phyloP scores from a whole-genome alignment of 2,329 filamentous ascomycete genomes.

The Cercospora citrullina region DNA sequence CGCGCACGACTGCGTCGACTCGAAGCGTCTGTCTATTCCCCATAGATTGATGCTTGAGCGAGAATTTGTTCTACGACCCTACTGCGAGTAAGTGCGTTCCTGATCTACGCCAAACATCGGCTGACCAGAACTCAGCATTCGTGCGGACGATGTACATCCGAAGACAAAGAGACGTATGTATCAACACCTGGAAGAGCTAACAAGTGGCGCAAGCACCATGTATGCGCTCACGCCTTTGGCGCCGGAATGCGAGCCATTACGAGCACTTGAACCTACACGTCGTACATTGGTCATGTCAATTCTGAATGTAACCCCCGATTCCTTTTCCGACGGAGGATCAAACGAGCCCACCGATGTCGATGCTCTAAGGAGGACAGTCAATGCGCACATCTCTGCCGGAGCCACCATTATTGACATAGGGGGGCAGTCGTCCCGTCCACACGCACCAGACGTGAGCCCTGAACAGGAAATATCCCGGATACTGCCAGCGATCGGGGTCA shows the following conservation, averaged over 20 bases:
- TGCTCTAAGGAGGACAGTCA: constrained; percentile 59
- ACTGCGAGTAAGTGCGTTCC: constrained; percentile 66
- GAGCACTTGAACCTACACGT: constrained; percentile 56
- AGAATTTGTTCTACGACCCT: constrained; percentile 87
- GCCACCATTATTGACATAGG: constrained; percentile 89
- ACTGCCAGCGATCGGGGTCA: constrained; percentile 72
- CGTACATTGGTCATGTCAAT: constrained; percentile 88
- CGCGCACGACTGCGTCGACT: constrained; percentile 58
- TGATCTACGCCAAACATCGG: not conserved
- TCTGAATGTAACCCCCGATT: constrained; percentile 91
- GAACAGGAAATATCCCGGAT: constrained; percentile 77
- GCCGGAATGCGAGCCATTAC: constrained; percentile 54
- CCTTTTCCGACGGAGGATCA: constrained; percentile 86
- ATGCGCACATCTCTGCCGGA: constrained; percentile 64
- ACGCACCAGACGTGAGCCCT: constrained; percentile 65
- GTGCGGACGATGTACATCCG: not conserved
- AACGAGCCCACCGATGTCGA: constrained; percentile 53
- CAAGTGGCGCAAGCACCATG: constrained; percentile 36
- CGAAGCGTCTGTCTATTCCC: constrained; percentile 77
- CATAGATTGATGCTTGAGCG: constrained; percentile 84
- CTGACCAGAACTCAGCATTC: constrained; percentile 13
- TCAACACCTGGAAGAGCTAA: constrained; percentile 40
- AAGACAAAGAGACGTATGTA: constrained; percentile 35
- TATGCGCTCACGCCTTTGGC: constrained; percentile 44
- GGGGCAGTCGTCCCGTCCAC: constrained; percentile 87